phyloP scores from a whole-genome alignment of 2,329 filamentous ascomycete species.

The Aquanectria penicillioides region DNA sequence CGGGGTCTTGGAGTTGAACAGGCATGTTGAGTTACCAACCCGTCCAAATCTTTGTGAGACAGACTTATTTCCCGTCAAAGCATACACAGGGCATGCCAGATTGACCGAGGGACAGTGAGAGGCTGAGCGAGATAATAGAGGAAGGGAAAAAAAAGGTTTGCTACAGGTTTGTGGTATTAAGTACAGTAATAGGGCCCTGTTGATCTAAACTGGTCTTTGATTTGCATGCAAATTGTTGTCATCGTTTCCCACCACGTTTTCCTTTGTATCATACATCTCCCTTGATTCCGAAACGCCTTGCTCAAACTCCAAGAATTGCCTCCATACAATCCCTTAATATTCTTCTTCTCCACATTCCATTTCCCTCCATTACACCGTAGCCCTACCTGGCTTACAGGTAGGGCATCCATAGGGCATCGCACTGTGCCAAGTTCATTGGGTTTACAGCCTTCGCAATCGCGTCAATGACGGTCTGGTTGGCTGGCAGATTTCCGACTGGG shows the following conservation, averaged over 20 bases:
- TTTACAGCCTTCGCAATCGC: slow-evolving; percentile 92
- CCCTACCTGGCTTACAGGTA: slow-evolving; percentile 71
- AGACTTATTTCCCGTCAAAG: too few species aligned
- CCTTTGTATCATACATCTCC: slow-evolving; percentile 23
- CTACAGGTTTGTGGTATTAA: slow-evolving; percentile 11
- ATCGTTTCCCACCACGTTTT: slow-evolving; percentile 1
- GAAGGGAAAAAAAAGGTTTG: not conserved
- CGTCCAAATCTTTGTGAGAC: too few species aligned
- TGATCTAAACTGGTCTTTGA: not conserved
- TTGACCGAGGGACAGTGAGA: not conserved
- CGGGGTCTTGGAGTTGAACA: not conserved
- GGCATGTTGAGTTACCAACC: not conserved
- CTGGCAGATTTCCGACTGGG: slow-evolving; percentile 83
- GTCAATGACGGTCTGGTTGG: slow-evolving; percentile 97
- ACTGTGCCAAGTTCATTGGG: slow-evolving; percentile 86
- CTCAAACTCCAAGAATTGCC: slow-evolving; percentile 38
- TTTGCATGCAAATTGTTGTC: slow-evolving; percentile 15
- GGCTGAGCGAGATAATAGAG: not conserved
- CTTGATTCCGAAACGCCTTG: slow-evolving; percentile 40
- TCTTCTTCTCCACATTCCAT: slow-evolving; percentile 11
- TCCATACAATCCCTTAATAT: slow-evolving; percentile 7
- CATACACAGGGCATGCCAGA: too few species aligned
- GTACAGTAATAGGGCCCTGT: slow-evolving; percentile 9
- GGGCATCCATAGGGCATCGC: slow-evolving; percentile 96
- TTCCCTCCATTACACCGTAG: slow-evolving; percentile 10